phyloP scores from a whole-genome alignment of 805 yeast genomes.

The Candida succiphila region DNA sequence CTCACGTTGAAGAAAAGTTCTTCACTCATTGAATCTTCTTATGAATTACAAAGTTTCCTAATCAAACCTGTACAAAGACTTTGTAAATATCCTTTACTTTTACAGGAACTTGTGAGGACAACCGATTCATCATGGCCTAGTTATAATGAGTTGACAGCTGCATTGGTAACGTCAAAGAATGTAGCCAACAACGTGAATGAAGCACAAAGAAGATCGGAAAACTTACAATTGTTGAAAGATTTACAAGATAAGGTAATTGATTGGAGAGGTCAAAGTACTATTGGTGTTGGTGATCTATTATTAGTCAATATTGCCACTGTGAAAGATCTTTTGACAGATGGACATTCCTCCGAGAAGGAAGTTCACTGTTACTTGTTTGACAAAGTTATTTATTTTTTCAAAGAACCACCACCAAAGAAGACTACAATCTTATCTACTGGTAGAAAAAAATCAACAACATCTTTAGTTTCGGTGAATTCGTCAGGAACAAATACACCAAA shows the following conservation, averaged over 20 bases:
- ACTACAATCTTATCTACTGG: constrained; percentile 32
- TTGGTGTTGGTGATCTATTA: constrained; percentile 76
- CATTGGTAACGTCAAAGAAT: constrained; percentile 65
- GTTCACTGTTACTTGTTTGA: constrained; percentile 88
- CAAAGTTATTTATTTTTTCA: constrained; percentile 48
- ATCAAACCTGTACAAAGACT: constrained; percentile 93
- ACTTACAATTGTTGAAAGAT: constrained; percentile 58
- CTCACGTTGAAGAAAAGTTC: constrained; percentile 44
- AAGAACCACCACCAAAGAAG: constrained; percentile 44
- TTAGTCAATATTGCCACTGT: constrained; percentile 65
- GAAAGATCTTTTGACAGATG: constrained; percentile 40
- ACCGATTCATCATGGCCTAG: constrained; percentile 43
- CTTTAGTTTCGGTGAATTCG: constrained; percentile 25
- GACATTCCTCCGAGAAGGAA: constrained; percentile 66
- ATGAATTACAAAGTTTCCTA: constrained; percentile 81
- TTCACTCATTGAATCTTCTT: constrained; percentile 64
- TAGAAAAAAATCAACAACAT: constrained; percentile 38
- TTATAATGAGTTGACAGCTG: constrained; percentile 60
- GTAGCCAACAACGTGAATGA: constrained; percentile 88
- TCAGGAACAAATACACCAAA: constrained; percentile 2
- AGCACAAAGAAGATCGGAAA: constrained; percentile 87
- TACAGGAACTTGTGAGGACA: constrained; percentile 63
- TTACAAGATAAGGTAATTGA: constrained; percentile 69
- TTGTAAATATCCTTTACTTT: constrained; percentile 85
- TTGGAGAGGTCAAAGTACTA: constrained; percentile 84